Base-by-base conservation (phyloP, 805 yeast genomes). In the Myxozyma mucilagina region DNA sequence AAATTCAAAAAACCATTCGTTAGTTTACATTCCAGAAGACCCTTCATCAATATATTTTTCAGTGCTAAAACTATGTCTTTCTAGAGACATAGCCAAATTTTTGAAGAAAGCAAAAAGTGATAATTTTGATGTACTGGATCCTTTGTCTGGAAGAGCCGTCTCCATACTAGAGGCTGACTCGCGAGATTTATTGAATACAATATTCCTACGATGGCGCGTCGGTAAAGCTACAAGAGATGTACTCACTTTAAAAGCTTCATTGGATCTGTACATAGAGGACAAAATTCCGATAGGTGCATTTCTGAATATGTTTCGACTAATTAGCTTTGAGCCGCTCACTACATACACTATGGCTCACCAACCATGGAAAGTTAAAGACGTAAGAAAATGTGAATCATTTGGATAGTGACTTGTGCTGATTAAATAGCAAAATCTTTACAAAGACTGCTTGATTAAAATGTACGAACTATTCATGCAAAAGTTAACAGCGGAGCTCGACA, bases 21-120 rank as follows among this genome's bases (percentile, higher is more conserved):
- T 53, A 8, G 57, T 53, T 29, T 53, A 36, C 24, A 53, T 53
- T 16, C 57, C 57, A 18, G 35, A 44, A n/a, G 45, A 53, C 29
- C 51, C 57, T 3, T 38, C 51, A 5, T 16, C 32, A 7, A 20
- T 43, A 13, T 53, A 35, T 18, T 45, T 45, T 44, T 34, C 45
- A 8, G 35, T 53, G 8, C 35, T 53, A 14, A 53, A 44, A 11
- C 41, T 18, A n/a, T 53, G 57, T 16, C 16, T 50, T 5, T 38
- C 54, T 8, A 34, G 54, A 6, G 54, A 50, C 41, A 50, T 50
- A 7, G 24, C 54, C 14, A 39, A 38, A 29, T 50, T 50, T n/a
- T 38, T 50, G 38, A 24, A 11, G 10, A 50, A 39, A 24, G 29
- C 54, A 9, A 29, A 50, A 29, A 39, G 35, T 2, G 54, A 38